Evolutionary conservation across 805 yeast species (phyloP).

Genomic region (Candida tallmaniae): DNA sequence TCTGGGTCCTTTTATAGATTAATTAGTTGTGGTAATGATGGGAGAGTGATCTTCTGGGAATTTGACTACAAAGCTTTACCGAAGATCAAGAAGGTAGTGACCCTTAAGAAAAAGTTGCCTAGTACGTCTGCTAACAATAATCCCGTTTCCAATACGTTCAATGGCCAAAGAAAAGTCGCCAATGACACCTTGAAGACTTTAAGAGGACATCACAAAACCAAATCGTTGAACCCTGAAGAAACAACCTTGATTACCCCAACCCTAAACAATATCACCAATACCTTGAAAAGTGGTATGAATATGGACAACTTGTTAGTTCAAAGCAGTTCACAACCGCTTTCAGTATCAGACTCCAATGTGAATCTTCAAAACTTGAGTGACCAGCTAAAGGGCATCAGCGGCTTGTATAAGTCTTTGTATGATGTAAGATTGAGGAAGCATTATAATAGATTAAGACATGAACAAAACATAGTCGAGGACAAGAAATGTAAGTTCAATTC

Average conservation of each 20-base stretch:
- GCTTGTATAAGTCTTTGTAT: conserved; percentile 30
- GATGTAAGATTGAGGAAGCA: conserved; percentile 33
- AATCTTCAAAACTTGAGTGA: conserved; percentile 11
- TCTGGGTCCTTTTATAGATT: conserved; percentile 24
- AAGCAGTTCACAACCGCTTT: background rate
- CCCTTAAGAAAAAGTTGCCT: background rate
- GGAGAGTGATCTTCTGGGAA: conserved; percentile 40
- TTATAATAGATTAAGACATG: conserved; percentile 16
- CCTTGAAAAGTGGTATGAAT: conserved; percentile 11
- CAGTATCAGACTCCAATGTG: conserved; percentile 5
- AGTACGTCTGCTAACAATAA: background rate
- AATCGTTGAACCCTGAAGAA: conserved; percentile 5
- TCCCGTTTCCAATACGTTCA: background rate
- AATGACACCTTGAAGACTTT: conserved; percentile 1
- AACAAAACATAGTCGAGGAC: conserved; percentile 9
- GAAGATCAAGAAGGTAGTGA: conserved; percentile 20
- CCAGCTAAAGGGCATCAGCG: conserved; percentile 23
- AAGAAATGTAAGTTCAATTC: conserved; percentile 12
- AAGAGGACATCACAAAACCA: conserved; percentile 7
- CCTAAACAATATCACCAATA: conserved; percentile 4
- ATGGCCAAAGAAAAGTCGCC: conserved; percentile 1
- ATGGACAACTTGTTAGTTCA: conserved; percentile 19
- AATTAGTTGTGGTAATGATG: conserved; percentile 37
- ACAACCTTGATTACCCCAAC: conserved; percentile 1
- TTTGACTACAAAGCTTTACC: conserved; percentile 40